Percentiles rank a stretch among this genome's conserved stretches.
phyloP scores from a whole-genome alignment of 2,329 filamentous ascomycete species.

The Myrmaecium sp. region DNA sequence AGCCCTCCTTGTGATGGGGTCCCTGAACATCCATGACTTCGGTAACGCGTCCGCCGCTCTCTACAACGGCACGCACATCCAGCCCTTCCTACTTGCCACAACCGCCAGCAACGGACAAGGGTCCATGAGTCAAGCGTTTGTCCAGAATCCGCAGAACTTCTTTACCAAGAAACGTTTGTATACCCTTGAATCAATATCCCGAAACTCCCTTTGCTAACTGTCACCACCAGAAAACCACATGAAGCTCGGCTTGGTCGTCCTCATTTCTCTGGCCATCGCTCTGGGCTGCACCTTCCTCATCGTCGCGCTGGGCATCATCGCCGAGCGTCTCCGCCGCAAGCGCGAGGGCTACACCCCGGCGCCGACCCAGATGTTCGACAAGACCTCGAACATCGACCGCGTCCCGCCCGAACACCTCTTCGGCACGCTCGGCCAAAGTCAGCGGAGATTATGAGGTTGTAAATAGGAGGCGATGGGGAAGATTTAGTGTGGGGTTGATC shows the following conservation, averaged over 20 bases:
- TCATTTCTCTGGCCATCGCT: constrained; percentile 65
- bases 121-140: constrained; percentile 67
- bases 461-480: constrained; percentile 5
- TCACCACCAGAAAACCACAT: constrained; percentile 36
- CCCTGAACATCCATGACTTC: constrained; percentile 56
- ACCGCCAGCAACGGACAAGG: constrained; percentile 48
- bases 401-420: constrained; percentile 31
- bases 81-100: constrained; percentile 66
- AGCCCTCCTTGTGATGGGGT: constrained; percentile 69
- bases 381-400: constrained; percentile 30
- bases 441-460: constrained; percentile 13
- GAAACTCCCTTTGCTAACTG: constrained; percentile 7
- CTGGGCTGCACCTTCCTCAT: constrained; percentile 62
- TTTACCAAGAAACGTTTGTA: too few species aligned
- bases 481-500: background rate
- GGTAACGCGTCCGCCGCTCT: constrained; percentile 73
- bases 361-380: constrained; percentile 37
- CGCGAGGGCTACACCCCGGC: constrained; percentile 69
- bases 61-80: constrained; percentile 66
- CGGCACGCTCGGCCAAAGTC: constrained; percentile 16
- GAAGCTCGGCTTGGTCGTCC: constrained; percentile 59
- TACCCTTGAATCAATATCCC: constrained; percentile 3
- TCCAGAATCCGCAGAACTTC: constrained; percentile 56
- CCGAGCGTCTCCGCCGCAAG: constrained; percentile 61
- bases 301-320: constrained; percentile 55